Evolutionary conservation across 805 yeast species (phyloP).

Genomic region (Metschnikowia orientalis): DNA sequence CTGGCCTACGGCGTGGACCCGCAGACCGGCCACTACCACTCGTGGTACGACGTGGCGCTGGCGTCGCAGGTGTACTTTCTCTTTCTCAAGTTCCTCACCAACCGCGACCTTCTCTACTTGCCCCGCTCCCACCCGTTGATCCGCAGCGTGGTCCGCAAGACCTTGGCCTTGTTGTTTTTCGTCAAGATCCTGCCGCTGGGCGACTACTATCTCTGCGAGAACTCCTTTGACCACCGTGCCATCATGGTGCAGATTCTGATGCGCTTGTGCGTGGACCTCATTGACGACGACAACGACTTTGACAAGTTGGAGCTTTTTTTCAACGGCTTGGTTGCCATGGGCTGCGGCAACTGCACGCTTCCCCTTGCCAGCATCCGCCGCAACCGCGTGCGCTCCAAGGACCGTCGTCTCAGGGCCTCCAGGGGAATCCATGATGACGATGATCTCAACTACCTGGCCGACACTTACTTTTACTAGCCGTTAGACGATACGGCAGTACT

Average conservation of each 20-base stretch:
- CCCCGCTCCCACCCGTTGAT: conserved; percentile 23
- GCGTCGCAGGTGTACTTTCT: conserved; percentile 20
- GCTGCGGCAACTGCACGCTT: conserved; percentile 19
- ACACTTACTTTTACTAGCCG: conserved; percentile 6
- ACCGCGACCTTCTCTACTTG: conserved; percentile 20
- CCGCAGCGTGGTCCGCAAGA: conserved; percentile 14
- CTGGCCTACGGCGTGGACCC: conserved; percentile 17
- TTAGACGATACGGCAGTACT: not conserved
- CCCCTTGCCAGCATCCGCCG: conserved; percentile 9
- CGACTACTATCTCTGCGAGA: conserved; percentile 19
- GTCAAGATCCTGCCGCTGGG: conserved; percentile 17
- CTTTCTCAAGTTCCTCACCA: conserved; percentile 23
- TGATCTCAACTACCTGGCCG: conserved; percentile 14
- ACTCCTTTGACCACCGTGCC: conserved; percentile 22
- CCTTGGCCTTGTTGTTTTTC: conserved; percentile 19
- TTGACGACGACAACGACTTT: conserved; percentile 19
- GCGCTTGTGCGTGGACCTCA: conserved; percentile 16
- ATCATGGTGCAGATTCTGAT: conserved; percentile 24
- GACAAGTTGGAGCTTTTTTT: conserved; percentile 24
- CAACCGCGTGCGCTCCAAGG: conserved; percentile 6
- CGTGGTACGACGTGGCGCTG: conserved; percentile 25
- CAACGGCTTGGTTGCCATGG: conserved; percentile 21
- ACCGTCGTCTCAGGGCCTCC: conserved; percentile 2
- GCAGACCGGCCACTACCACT: conserved; percentile 14
- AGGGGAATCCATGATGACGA: conserved; percentile 1